phyloP scores from a whole-genome alignment of 805 yeast species.

The Kluyveromyces aestuarii region DNA sequence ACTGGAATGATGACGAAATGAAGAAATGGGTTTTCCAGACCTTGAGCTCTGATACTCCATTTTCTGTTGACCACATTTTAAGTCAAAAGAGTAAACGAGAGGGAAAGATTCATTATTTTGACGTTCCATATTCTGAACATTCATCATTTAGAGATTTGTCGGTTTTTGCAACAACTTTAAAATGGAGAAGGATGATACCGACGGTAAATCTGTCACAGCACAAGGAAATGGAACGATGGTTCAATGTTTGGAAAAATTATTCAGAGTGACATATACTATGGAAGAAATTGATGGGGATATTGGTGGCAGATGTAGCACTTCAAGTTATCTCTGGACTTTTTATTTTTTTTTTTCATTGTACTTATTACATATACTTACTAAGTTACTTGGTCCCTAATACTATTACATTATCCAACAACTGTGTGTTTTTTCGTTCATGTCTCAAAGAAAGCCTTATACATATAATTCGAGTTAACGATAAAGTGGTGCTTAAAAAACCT shows the following conservation, averaged over 20 bases:
- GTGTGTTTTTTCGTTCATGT: neutral
- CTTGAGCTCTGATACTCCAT: slow-evolving; percentile 10
- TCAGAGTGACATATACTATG: neutral
- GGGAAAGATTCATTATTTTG: slow-evolving; percentile 30
- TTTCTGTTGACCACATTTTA: slow-evolving; percentile 15
- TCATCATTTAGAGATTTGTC: slow-evolving; percentile 78
- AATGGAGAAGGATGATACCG: slow-evolving; percentile 53
- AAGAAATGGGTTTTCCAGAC: slow-evolving; percentile 11
- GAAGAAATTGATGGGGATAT: neutral
- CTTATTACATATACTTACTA: neutral
- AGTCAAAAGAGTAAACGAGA: slow-evolving; percentile 1
- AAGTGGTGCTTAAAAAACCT: neutral
- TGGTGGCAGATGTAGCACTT: too few species aligned
- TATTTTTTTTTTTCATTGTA: neutral
- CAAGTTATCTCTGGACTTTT: too few species aligned
- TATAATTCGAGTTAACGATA: neutral
- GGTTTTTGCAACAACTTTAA: slow-evolving; percentile 47
- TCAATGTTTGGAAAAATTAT: slow-evolving; percentile 23
- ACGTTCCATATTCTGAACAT: slow-evolving; percentile 89
- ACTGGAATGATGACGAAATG: slow-evolving; percentile 8
- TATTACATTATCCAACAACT: neutral
- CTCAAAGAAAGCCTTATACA: neutral
- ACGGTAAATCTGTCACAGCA: slow-evolving; percentile 51
- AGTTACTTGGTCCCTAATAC: neutral
- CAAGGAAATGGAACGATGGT: slow-evolving; percentile 29